These are phyloP conservation scores for Colletotrichum higginsianum DNA, from an alignment of 2,329 filamentous ascomycete genomes.

Conservation along the genomic window DNA sequence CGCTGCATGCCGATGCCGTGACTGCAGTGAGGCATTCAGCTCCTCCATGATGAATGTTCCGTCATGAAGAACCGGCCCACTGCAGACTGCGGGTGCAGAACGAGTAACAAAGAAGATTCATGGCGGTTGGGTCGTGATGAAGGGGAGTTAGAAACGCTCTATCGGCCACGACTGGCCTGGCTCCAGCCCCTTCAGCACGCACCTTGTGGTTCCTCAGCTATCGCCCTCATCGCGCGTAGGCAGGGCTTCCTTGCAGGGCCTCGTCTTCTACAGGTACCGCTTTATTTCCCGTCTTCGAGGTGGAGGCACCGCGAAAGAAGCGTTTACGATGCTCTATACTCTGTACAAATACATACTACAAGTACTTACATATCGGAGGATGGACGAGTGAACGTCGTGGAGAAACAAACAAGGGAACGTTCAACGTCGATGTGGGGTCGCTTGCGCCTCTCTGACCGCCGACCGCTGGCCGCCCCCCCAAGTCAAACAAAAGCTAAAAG, in stretches of 20 bases:
- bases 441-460: conserved; percentile 29
- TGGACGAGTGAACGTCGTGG: conserved; percentile 13
- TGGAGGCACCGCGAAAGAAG: conserved; percentile 26
- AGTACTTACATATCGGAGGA: background rate
- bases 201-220: conserved; percentile 10
- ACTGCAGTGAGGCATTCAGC: background rate
- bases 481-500: conserved; percentile 14
- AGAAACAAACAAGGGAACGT: conserved; percentile 17
- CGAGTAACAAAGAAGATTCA: conserved; percentile 4
- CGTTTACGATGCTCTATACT: background rate
- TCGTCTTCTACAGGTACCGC: conserved; percentile 13
- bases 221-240: conserved; percentile 7
- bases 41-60: conserved; percentile 15
- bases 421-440: conserved; percentile 28
- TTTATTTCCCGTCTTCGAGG: conserved; percentile 26
- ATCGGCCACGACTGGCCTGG: conserved; percentile 10
- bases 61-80: background rate
- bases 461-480: conserved; percentile 14
- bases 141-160: conserved; percentile 34
- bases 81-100: conserved; percentile 1
- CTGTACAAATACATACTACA: too few species aligned
- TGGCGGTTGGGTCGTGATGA: conserved; percentile 9
- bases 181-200: conserved; percentile 33
- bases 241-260: conserved; percentile 23
- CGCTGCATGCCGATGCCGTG: conserved; percentile 13